A percentile compares a stretch with the other conserved stretches of the same genome.
These are phyloP conservation scores for Prunus padus DNA, from an alignment of 306 rosid species.

Conservation along the genomic window DNA sequence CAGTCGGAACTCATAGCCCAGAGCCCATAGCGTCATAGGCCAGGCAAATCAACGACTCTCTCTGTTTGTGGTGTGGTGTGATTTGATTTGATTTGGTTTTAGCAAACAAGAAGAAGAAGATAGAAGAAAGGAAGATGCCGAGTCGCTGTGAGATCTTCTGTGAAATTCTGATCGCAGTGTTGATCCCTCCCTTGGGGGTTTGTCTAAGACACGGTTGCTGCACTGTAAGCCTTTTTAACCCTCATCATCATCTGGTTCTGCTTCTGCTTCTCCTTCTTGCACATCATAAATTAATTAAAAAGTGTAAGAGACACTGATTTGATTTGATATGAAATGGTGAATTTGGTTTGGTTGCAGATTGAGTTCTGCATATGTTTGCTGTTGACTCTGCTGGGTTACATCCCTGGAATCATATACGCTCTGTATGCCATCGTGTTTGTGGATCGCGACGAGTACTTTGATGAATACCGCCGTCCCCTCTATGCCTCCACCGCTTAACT, in stretches of 20 bases:
- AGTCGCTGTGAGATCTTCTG: conserved; percentile 59
- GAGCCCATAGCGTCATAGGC: too few relatives aligned
- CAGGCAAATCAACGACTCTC: neutral
- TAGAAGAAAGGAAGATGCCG: conserved; percentile 42
- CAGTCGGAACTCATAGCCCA: too few relatives aligned
- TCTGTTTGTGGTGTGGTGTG: too few relatives aligned
- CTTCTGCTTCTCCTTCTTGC: neutral
- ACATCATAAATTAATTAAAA: too few relatives aligned
- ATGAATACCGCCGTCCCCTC: conserved; percentile 84
- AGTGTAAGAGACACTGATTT: too few relatives aligned
- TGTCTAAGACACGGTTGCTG: conserved; percentile 87
- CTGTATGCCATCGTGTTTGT: conserved; percentile 70
- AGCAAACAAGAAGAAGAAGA: neutral
- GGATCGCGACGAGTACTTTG: conserved; percentile 89
- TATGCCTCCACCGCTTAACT: conserved; percentile 32
- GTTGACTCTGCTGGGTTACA: conserved; percentile 74
- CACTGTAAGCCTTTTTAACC: conserved; percentile 40
- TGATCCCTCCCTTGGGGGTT: conserved; percentile 78
- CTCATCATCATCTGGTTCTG: neutral
- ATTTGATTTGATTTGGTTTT: too few relatives aligned
- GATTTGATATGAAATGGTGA: conserved; percentile 1
- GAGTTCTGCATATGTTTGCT: conserved; percentile 87
- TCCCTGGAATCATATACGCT: conserved; percentile 94
- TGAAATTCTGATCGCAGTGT: conserved; percentile 60
- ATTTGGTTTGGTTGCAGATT: conserved; percentile 34